These are phyloP conservation scores for Phyllosticta paracitricarpa DNA, from an alignment of 2,329 filamentous ascomycete genomes.

Conservation along the genomic window DNA sequence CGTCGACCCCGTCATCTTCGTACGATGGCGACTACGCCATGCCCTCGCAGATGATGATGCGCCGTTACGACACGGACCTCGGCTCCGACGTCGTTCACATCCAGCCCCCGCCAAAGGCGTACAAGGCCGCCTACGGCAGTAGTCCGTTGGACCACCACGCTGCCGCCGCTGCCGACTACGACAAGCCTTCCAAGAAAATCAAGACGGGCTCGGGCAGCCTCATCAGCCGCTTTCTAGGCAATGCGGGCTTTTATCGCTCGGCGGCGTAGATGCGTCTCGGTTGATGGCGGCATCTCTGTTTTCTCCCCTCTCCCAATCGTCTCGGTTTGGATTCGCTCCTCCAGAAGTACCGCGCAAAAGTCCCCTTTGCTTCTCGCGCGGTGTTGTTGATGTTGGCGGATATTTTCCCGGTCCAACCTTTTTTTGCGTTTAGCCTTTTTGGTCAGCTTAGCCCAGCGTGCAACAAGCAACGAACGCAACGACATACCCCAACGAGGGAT, in stretches of 20 bases:
- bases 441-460: background rate
- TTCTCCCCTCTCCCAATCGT: background rate
- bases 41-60: conserved; percentile 13
- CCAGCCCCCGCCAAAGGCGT: conserved; percentile 18
- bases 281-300: background rate
- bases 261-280: background rate
- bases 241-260: conserved; percentile 1
- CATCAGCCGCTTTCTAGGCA: conserved; percentile 12
- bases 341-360: background rate
- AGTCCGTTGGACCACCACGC: conserved; percentile 15
- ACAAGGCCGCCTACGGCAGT: conserved; percentile 12
- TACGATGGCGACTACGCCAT: conserved; percentile 20
- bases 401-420: background rate
- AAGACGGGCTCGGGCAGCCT: conserved; percentile 18
- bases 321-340: background rate
- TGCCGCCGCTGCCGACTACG: conserved; percentile 22
- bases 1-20: conserved; percentile 25
- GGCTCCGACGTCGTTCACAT: conserved; percentile 35
- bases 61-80: conserved; percentile 32
- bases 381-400: background rate
- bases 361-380: background rate
- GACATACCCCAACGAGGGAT: background rate
- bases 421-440: background rate
- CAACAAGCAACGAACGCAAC: background rate
- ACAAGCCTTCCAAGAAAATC: conserved; percentile 30